Evolutionary conservation across 2,329 filamentous ascomycete genomes (phyloP).

Genomic region (Parascedosporium putredinis): DNA sequence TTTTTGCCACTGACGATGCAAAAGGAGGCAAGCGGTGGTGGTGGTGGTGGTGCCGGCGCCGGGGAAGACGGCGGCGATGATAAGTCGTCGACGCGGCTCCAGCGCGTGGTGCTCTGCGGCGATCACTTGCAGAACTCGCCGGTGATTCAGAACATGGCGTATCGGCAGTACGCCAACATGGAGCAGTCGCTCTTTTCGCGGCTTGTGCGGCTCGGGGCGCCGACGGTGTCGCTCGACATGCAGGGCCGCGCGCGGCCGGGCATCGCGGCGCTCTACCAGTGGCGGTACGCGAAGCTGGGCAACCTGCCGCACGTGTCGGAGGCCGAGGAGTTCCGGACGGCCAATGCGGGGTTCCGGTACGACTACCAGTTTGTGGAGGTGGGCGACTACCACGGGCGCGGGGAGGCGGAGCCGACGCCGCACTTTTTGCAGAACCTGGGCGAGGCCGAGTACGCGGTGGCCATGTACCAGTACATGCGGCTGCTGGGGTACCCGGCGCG

Average conservation of each 20-base stretch:
- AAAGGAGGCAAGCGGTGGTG: constrained; percentile 46
- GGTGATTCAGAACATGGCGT: constrained; percentile 87
- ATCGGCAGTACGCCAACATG: constrained; percentile 88
- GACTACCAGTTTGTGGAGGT: constrained; percentile 98
- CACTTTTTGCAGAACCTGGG: constrained; percentile 96
- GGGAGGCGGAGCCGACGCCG: constrained; percentile 80
- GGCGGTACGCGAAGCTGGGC: constrained; percentile 75
- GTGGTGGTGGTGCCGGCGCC: not conserved
- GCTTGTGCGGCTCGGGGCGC: constrained; percentile 84
- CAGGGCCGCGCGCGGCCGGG: constrained; percentile 84
- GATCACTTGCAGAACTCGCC: constrained; percentile 97
- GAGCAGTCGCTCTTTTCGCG: constrained; percentile 93
- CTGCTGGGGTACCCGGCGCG: constrained; percentile 79
- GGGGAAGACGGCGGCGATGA: no score
- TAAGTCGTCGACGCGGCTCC: constrained; percentile 66
- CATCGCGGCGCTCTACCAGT: constrained; percentile 83
- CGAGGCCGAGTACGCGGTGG: constrained; percentile 94
- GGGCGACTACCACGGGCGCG: constrained; percentile 79
- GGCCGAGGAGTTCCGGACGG: constrained; percentile 60
- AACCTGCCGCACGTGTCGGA: constrained; percentile 67
- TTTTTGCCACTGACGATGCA: constrained; percentile 95
- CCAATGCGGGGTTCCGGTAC: constrained; percentile 85
- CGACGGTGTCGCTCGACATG: constrained; percentile 78
- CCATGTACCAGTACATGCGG: constrained; percentile 95
- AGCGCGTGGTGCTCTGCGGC: constrained; percentile 83